Conservation (phyloP, 495 filamentous ascomycete genomes). For the Xylaria cubensis region DNA sequence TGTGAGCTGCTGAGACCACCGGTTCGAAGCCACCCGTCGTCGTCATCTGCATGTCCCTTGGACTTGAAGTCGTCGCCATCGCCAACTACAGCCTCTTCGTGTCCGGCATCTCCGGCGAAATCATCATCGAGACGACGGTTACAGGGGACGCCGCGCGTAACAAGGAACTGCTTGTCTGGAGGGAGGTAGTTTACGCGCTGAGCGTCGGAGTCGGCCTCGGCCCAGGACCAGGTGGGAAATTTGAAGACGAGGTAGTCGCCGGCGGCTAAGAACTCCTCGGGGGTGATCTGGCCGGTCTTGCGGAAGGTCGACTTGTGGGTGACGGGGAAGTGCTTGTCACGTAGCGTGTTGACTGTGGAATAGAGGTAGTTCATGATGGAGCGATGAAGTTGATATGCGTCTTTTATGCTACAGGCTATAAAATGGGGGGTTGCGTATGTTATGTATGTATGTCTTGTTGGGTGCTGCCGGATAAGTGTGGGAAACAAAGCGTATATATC, state of each 20-base stretch:
- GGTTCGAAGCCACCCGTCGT: constrained; percentile 91
- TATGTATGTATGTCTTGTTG: constrained; percentile 8
- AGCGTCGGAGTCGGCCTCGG: constrained; percentile 76
- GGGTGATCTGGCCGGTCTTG: constrained; percentile 90
- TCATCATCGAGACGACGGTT: constrained; percentile 89
- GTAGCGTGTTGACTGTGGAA: constrained; percentile 81
- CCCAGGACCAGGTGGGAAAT: constrained; percentile 99
- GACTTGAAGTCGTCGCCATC: constrained; percentile 71
- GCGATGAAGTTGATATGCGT: constrained; percentile 7
- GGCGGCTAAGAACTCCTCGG: constrained; percentile 94
- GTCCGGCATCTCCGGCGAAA: constrained; percentile 85
- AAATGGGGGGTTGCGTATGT: not conserved
- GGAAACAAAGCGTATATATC: constrained; percentile 18
- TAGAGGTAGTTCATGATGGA: constrained; percentile 67
- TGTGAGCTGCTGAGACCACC: constrained; percentile 76
- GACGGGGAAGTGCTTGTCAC: constrained; percentile 88
- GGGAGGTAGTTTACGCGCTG: constrained; percentile 86
- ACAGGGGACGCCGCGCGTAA: constrained; percentile 93
- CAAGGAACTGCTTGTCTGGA: constrained; percentile 90
- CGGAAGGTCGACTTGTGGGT: constrained; percentile 93
- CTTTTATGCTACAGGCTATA: constrained; percentile 4
- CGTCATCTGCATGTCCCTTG: constrained; percentile 64
- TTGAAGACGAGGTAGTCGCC: constrained; percentile 99
- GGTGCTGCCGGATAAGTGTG: not conserved
- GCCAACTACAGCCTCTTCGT: constrained; percentile 81